phyloP scores from a whole-genome alignment of 2,329 filamentous ascomycete genomes.

The Monilinia polystroma region DNA sequence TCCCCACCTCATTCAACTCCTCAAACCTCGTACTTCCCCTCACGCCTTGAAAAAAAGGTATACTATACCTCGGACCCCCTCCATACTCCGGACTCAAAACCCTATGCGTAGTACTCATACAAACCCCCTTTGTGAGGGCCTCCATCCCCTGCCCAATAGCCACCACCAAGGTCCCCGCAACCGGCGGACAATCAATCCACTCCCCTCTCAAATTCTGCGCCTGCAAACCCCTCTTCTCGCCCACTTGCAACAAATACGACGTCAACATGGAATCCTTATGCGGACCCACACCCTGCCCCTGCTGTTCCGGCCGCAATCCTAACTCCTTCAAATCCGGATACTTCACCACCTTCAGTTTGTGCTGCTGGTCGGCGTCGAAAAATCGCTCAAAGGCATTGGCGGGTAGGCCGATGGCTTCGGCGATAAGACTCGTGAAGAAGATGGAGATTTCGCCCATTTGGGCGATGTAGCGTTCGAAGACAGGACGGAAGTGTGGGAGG shows the following conservation, averaged over 20 bases:
- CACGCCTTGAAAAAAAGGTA: constrained; percentile 88
- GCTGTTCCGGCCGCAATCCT: constrained; percentile 42
- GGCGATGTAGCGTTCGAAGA: constrained; percentile 72
- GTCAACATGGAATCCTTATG: constrained; percentile 86
- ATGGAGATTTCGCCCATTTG: constrained; percentile 72
- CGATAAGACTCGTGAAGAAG: constrained; percentile 75
- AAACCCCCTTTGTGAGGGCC: constrained; percentile 79
- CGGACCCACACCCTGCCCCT: constrained; percentile 67
- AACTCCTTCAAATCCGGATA: constrained; percentile 72
- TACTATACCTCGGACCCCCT: constrained; percentile 70
- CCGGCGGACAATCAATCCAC: constrained; percentile 81
- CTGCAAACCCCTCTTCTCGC: constrained; percentile 72
- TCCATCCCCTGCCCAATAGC: constrained; percentile 87
- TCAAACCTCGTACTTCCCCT: constrained; percentile 77
- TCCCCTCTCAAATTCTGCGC: constrained; percentile 75
- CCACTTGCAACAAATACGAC: constrained; percentile 78
- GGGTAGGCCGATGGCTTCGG: constrained; percentile 76
- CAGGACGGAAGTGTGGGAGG: constrained; percentile 65
- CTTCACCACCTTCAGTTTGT: constrained; percentile 88
- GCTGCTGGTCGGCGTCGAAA: constrained; percentile 69
- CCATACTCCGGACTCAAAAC: constrained; percentile 73
- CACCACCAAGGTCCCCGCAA: constrained; percentile 76
- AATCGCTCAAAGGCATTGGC: constrained; percentile 71
- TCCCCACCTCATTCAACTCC: constrained; percentile 49
- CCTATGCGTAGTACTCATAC: constrained; percentile 77